Percentiles rank a stretch among this genome's conserved stretches.
Conservation (phyloP, 148 eudicot species). For the Rhododendron ferrugineum region DNA sequence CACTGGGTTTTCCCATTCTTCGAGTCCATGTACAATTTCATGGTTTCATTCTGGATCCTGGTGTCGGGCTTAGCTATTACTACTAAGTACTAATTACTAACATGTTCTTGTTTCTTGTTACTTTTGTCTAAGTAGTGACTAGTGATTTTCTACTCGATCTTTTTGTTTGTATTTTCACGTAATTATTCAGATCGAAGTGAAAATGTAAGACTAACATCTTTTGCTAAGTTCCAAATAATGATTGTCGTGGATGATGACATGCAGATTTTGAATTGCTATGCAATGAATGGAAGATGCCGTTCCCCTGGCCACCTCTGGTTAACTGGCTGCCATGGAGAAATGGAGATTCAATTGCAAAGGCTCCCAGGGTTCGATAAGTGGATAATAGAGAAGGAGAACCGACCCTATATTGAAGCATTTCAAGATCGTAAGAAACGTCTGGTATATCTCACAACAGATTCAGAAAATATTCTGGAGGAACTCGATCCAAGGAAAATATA, state of each 20-base stretch:
- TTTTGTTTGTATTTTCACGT: not conserved
- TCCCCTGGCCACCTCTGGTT: conserved; percentile 82
- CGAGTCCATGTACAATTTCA: not conserved
- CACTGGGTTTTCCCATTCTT: not conserved
- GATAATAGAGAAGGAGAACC: conserved; percentile 69
- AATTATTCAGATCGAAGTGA: not conserved
- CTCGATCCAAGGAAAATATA: conserved; percentile 64
- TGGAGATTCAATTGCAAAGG: conserved; percentile 51
- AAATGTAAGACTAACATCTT: not conserved
- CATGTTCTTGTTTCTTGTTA: not conserved
- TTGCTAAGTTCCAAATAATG: not conserved
- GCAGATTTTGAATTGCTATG: conserved; percentile 93
- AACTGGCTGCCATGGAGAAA: conserved; percentile 70
- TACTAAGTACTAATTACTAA: not conserved
- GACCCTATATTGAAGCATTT: conserved; percentile 67
- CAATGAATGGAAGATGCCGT: conserved; percentile 60
- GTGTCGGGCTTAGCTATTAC: not conserved
- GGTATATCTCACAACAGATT: conserved; percentile 85
- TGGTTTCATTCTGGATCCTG: not conserved
- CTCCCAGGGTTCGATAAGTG: conserved; percentile 86
- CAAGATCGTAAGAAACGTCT: conserved; percentile 63
- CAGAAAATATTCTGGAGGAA: conserved; percentile 68
- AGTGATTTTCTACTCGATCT: not conserved
- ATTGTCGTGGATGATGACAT: conserved; percentile 10
- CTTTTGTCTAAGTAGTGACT: not conserved